These are phyloP conservation scores for Exophiala spinifera DNA, from an alignment of 2,329 filamentous ascomycete species.

Conservation along the genomic window DNA sequence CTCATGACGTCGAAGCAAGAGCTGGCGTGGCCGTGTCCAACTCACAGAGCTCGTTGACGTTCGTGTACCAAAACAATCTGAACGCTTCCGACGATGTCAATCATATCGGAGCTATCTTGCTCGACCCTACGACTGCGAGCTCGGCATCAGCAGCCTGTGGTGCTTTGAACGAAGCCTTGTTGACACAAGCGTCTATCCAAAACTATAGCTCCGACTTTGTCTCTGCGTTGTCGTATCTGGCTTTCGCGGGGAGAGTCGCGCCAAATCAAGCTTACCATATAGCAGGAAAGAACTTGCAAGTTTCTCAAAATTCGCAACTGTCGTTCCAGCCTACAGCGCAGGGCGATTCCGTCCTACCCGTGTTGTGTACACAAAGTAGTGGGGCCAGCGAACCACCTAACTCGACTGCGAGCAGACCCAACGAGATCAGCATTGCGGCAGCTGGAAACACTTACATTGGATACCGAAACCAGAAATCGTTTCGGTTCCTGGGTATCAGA, in stretches of 20 bases:
- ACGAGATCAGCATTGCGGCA: conserved; percentile 41
- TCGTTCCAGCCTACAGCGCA: conserved; percentile 34
- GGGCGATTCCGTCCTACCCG: conserved; percentile 39
- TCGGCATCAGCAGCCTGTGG: conserved; percentile 46
- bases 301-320: conserved; percentile 34
- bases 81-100: conserved; percentile 53
- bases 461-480: conserved; percentile 53
- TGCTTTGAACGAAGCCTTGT: conserved; percentile 47
- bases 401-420: conserved; percentile 35
- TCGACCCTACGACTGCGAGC: conserved; percentile 42
- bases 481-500: conserved; percentile 48
- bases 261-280: conserved; percentile 44
- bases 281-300: conserved; percentile 39
- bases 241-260: conserved; percentile 40
- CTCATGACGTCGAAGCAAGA: conserved; percentile 2
- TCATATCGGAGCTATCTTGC: conserved; percentile 51
- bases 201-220: conserved; percentile 47
- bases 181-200: conserved; percentile 43
- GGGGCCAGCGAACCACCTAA: conserved; percentile 34
- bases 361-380: conserved; percentile 52
- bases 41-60: conserved; percentile 45
- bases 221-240: conserved; percentile 46
- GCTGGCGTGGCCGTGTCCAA: conserved; percentile 30
- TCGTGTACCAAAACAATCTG: conserved; percentile 55
- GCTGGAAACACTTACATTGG: conserved; percentile 49